A percentile compares a stretch with the other conserved stretches of the same genome.
Conservation (phyloP, 2,329 filamentous ascomycete genomes). For the Trichoderma gracile region DNA sequence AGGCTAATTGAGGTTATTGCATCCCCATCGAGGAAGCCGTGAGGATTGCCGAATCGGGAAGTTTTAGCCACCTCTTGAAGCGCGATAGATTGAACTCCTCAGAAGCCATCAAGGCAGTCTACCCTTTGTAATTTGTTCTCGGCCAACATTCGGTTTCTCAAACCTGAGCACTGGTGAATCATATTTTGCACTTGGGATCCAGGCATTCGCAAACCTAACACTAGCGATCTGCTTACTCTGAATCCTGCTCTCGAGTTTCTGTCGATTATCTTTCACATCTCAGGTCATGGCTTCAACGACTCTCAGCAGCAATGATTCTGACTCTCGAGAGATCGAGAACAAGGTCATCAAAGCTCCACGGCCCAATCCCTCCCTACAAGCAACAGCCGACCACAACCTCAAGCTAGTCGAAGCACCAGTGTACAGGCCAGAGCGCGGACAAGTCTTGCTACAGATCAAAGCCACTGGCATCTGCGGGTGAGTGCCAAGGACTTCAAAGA, state of each 20-base stretch:
- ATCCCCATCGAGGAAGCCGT: neutral
- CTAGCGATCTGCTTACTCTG: neutral
- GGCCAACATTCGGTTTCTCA: neutral
- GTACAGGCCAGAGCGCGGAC: neutral
- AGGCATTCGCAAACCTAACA: no score
- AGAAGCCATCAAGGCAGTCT: neutral
- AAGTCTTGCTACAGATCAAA: conserved; percentile 8
- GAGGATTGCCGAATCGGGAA: conserved; percentile 4
- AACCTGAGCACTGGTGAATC: no score
- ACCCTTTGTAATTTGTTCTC: neutral
- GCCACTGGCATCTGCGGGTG: conserved; percentile 16
- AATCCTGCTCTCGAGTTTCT: neutral
- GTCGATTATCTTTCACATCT: neutral
- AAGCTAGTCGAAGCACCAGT: conserved; percentile 13
- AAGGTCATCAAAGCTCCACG: neutral
- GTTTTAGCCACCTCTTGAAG: conserved; percentile 14
- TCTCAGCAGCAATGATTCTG: neutral
- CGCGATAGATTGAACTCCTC: neutral
- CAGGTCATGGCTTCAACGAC: neutral
- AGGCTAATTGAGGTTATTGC: neutral
- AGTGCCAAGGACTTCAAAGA: neutral
- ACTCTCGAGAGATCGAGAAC: neutral
- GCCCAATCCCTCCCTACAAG: conserved; percentile 12
- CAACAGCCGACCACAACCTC: conserved; percentile 8
- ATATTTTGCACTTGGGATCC: neutral